These are phyloP conservation scores for Kodamaea leandrae DNA, from an alignment of 805 yeast species.

Conservation along the genomic window DNA sequence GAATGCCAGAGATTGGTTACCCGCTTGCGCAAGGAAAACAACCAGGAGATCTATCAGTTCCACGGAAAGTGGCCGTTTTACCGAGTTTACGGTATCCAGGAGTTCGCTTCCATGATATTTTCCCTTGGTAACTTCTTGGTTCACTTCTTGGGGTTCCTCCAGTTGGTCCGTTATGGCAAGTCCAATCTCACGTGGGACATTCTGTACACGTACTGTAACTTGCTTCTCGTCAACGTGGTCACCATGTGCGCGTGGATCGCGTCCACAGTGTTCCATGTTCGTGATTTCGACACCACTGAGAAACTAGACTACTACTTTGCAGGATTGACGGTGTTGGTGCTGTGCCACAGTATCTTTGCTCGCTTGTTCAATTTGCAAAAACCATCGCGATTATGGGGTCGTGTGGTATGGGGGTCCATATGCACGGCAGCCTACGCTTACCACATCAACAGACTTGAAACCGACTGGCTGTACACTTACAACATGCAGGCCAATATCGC, in stretches of 20 bases:
- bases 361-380: slow-evolving; percentile 61
- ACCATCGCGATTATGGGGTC: slow-evolving; percentile 18
- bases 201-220: slow-evolving; percentile 24
- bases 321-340: slow-evolving; percentile 79
- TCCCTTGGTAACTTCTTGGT: slow-evolving; percentile 49
- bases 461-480: slow-evolving; percentile 87
- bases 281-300: slow-evolving; percentile 80
- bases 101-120: slow-evolving; percentile 74
- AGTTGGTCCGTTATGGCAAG: slow-evolving; percentile 11
- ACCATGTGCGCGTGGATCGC: slow-evolving; percentile 88
- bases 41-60: slow-evolving; percentile 71
- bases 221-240: slow-evolving; percentile 50
- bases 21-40: slow-evolving; percentile 40
- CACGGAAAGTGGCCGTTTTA: slow-evolving; percentile 98
- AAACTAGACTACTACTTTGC: slow-evolving; percentile 90
- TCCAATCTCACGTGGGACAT: background rate
- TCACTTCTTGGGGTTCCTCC: slow-evolving; percentile 19
- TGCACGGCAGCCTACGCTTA: slow-evolving; percentile 52
- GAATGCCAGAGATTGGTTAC: slow-evolving; percentile 84
- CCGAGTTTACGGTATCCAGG: slow-evolving; percentile 79
- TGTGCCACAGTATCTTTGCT: slow-evolving; percentile 65
- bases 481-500: slow-evolving; percentile 88
- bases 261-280: slow-evolving; percentile 81
- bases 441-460: slow-evolving; percentile 64
- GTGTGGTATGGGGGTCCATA: slow-evolving; percentile 35